phyloP scores from a whole-genome alignment of 139 green algal species.

The Coelastrella sp. region DNA sequence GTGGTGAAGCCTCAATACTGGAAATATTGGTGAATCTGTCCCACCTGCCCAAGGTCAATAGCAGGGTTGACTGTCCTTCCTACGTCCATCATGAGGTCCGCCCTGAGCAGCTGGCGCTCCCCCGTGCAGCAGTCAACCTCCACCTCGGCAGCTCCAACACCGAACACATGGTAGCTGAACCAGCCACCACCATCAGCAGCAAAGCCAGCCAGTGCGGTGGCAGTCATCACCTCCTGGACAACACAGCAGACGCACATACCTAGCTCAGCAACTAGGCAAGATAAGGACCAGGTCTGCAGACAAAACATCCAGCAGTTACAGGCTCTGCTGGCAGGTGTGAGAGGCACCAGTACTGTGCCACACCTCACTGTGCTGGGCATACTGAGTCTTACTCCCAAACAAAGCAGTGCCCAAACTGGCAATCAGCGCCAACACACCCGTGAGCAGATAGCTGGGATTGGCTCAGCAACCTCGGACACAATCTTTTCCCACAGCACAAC shows the following conservation, averaged over 20 bases:
- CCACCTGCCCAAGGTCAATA: conserved; percentile 39
- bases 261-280: not conserved
- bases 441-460: not conserved
- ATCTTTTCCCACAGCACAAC: conserved; percentile 1
- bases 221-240: conserved; percentile 16
- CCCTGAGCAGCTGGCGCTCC: conserved; percentile 28
- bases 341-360: too few species aligned
- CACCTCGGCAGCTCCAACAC: conserved; percentile 34
- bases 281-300: too few species aligned
- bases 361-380: too few species aligned
- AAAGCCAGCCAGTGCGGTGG: not conserved
- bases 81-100: conserved; percentile 24
- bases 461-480: not conserved
- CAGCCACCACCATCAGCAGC: not conserved
- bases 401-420: too few species aligned
- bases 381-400: too few species aligned
- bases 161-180: conserved; percentile 35
- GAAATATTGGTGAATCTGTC: not conserved
- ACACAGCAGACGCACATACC: not conserved
- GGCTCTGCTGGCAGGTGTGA: too few species aligned
- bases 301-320: too few species aligned
- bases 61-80: conserved; percentile 36
- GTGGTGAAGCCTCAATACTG: not conserved
- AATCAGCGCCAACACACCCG: not conserved
- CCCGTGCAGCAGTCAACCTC: conserved; percentile 26